Conservation (phyloP, 1,139 yeast species). For the Magnusiomyces paraingens region DNA sequence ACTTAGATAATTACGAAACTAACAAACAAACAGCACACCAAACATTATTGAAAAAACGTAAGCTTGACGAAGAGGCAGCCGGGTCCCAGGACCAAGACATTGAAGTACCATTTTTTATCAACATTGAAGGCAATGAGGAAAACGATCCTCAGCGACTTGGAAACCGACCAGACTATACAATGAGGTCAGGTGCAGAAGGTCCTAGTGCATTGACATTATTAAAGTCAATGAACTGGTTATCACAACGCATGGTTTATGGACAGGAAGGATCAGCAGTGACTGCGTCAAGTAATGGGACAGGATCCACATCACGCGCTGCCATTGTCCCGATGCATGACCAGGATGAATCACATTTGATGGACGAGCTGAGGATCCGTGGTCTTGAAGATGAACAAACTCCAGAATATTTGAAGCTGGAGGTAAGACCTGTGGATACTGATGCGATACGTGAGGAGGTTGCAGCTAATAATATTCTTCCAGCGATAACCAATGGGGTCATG, state of each 20-base stretch:
- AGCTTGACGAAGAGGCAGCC: slow-evolving; percentile 43
- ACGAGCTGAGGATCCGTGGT: slow-evolving; percentile 58
- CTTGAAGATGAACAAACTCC: slow-evolving; percentile 46
- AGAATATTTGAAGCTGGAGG: slow-evolving; percentile 53
- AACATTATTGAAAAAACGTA: slow-evolving; percentile 5
- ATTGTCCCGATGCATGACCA: slow-evolving; percentile 14
- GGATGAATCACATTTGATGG: slow-evolving; percentile 35
- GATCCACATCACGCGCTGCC: slow-evolving; percentile 19
- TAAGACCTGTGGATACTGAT: slow-evolving; percentile 23
- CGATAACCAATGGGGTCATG: neutral
- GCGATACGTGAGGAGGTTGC: neutral
- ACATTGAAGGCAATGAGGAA: slow-evolving; percentile 71
- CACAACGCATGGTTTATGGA: slow-evolving; percentile 71
- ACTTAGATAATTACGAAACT: slow-evolving; percentile 13
- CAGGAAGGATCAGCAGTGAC: slow-evolving; percentile 34
- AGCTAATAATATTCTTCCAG: neutral
- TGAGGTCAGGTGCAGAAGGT: slow-evolving; percentile 53
- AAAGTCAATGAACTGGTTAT: slow-evolving; percentile 81
- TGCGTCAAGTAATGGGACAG: slow-evolving; percentile 28
- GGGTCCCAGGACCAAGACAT: slow-evolving; percentile 3
- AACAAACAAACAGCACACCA: neutral
- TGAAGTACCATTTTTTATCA: slow-evolving; percentile 41
- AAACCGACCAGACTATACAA: slow-evolving; percentile 81
- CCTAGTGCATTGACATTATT: slow-evolving; percentile 67
- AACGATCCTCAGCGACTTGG: slow-evolving; percentile 77